A percentile compares a stretch with the other conserved stretches of the same genome.
Conservation (phyloP, 1,284 basidiomycete genomes). For the Sporisorium scitamineum region DNA sequence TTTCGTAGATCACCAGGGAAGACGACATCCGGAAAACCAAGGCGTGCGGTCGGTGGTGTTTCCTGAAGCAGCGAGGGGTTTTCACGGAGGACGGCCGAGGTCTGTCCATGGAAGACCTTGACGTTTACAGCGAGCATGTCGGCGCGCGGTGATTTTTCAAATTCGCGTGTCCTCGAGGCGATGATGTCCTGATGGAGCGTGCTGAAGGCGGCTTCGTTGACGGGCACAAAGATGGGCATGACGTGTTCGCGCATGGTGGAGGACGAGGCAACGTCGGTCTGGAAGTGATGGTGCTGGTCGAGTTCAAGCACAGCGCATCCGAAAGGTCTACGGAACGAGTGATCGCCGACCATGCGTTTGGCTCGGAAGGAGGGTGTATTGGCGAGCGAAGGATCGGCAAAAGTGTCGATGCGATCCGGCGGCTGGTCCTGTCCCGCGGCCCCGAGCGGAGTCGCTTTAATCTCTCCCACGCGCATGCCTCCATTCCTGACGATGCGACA, state of each 20-base stretch:
- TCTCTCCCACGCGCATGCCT: constrained; percentile 77
- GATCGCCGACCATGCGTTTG: constrained; percentile 54
- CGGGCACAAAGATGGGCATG: constrained; percentile 88
- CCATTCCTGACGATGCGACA: constrained; percentile 92
- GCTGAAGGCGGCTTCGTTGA: constrained; percentile 85
- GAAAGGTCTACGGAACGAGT: constrained; percentile 82
- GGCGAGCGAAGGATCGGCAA: constrained; percentile 40
- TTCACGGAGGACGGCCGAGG: constrained; percentile 80
- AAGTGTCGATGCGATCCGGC: constrained; percentile 24
- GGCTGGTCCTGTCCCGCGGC: constrained; percentile 44
- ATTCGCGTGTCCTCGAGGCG: constrained; percentile 81
- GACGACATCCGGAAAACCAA: constrained; percentile 97
- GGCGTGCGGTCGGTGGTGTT: constrained; percentile 82
- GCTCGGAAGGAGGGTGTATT: constrained; percentile 45
- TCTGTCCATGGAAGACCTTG: constrained; percentile 87
- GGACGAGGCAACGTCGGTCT: constrained; percentile 72
- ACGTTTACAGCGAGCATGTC: constrained; percentile 88
- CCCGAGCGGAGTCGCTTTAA: constrained; percentile 64
- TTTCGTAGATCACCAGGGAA: constrained; percentile 92
- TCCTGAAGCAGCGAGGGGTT: constrained; percentile 88
- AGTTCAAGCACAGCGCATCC: constrained; percentile 93
- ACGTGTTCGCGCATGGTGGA: constrained; percentile 75
- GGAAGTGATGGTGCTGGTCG: constrained; percentile 75
- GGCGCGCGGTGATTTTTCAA: constrained; percentile 86
- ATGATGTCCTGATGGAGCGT: constrained; percentile 96